Base-by-base conservation (phyloP, 2,329 filamentous ascomycete genomes). In the Clarireedia hainanense region DNA sequence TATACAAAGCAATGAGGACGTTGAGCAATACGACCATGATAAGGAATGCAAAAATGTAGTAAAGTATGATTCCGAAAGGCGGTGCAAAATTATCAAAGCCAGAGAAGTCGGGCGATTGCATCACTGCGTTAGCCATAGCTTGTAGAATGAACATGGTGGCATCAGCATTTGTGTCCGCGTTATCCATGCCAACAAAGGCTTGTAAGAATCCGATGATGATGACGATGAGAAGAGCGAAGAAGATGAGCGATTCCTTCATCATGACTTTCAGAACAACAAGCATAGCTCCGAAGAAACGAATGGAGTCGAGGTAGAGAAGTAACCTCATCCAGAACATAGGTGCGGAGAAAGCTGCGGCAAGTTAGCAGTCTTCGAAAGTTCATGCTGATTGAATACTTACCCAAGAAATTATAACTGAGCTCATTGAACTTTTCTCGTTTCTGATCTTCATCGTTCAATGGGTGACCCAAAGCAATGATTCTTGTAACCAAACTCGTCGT, bases 211-310 rank as follows among this genome's bases (percentile, higher is more conserved):
- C 89, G 36, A 92, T 70, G 57, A 96, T 79, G 57, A 99, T 85
- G 52, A 97, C 85, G 50, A 88, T 75, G 9, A 99, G 79, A 17
- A 99, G 78, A 1, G 91, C 90, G 67, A 99, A 99, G 77, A 99
- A 99, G 61, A 97, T 97, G 64, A 96, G 77, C 0, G 89, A 95
- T 71, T 92, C 88, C 67, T 89, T 90, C 87, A 92, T 91, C 88
- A 92, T 91, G 51, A 91, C 88, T 70, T 97, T 95, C 46, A 99
- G 77, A 2, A 99, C 91, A 2, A 99, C 92, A 1, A 99, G 81
- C 94, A 99, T 99, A 50, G 92, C 91, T 24, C 94, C 94, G 66
- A 99, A 99, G 76, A 99, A 99, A 55, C 89, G 85, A 78, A 95
- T 83, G 36, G 88, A 89, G 72, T 99, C 94, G 17, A 99, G 81